Evolutionary conservation across 768 basidiomycete genomes (phyloP).

Genomic region (Scleroderma citrinum): DNA sequence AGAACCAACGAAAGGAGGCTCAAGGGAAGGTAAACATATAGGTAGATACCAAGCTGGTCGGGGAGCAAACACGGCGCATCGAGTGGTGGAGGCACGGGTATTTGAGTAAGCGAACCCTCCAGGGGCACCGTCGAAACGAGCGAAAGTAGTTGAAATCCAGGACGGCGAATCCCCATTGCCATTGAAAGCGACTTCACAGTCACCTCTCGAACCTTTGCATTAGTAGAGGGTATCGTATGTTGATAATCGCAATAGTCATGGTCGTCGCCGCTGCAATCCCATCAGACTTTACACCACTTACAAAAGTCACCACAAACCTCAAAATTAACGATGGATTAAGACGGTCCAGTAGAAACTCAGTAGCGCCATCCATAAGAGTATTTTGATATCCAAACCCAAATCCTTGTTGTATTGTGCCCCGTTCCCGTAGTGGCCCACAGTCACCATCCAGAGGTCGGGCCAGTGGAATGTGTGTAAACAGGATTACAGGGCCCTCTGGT

Average conservation of each 20-base stretch:
- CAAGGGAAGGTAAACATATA: constrained; percentile 65
- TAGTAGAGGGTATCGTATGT: constrained; percentile 32
- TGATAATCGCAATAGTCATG: constrained; percentile 90
- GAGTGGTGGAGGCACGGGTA: constrained; percentile 27
- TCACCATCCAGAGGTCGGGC: constrained; percentile 56
- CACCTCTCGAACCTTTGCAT: constrained; percentile 53
- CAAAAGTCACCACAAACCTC: constrained; percentile 44
- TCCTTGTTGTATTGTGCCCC: constrained; percentile 65
- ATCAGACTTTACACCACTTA: constrained; percentile 3
- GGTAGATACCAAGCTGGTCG: constrained; percentile 76
- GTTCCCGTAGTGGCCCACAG: constrained; percentile 79
- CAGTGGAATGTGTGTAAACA: constrained; percentile 89
- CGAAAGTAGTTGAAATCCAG: constrained; percentile 89
- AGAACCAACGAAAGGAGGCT: constrained; percentile 51
- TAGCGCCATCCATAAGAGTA: constrained; percentile 60
- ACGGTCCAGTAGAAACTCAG: constrained; percentile 57
- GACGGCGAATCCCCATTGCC: constrained; percentile 77
- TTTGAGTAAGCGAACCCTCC: constrained; percentile 27
- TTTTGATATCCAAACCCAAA: constrained; percentile 83
- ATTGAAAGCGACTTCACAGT: constrained; percentile 89
- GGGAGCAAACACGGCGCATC: constrained; percentile 77
- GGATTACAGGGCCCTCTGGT: constrained; percentile 46
- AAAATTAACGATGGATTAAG: constrained; percentile 67
- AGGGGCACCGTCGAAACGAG: constrained; percentile 40
- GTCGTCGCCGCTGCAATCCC: constrained; percentile 70